phyloP scores from a whole-genome alignment of 768 basidiomycete species.

The Erythrobasidium yunnanense region DNA sequence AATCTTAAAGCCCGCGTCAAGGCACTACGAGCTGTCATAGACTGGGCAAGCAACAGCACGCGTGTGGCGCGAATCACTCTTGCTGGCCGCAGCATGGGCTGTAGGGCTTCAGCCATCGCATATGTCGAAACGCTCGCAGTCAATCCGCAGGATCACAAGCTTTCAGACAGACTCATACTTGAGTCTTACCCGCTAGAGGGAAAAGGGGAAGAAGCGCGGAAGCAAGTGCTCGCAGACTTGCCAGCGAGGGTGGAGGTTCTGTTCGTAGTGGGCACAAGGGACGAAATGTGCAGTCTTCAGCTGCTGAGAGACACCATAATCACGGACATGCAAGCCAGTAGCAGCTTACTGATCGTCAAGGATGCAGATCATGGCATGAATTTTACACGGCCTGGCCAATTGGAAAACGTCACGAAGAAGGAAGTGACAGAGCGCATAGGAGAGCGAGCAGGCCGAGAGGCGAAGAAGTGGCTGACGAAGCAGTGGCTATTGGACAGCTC shows the following conservation, averaged over 20 bases:
- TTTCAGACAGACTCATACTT: background rate
- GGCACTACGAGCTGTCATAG: background rate
- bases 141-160: too few relatives aligned
- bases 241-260: background rate
- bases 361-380: constrained; percentile 4
- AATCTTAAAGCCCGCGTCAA: background rate
- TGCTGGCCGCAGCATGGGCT: constrained; percentile 19
- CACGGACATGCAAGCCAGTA: background rate
- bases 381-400: background rate
- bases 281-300: constrained; percentile 12
- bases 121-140: too few relatives aligned
- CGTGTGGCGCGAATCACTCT: background rate
- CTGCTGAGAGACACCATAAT: background rate
- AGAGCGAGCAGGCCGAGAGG: background rate
- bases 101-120: constrained; percentile 2
- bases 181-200: constrained; percentile 9
- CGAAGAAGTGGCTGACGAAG: background rate
- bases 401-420: background rate
- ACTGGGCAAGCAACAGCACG: background rate
- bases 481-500: background rate
- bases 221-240: constrained; percentile 6
- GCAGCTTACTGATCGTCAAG: background rate
- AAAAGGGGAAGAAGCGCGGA: constrained; percentile 8
- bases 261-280: background rate
- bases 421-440: background rate